Evolutionary conservation across 768 basidiomycete species (phyloP).

Genomic region (Boletellus sp.): DNA sequence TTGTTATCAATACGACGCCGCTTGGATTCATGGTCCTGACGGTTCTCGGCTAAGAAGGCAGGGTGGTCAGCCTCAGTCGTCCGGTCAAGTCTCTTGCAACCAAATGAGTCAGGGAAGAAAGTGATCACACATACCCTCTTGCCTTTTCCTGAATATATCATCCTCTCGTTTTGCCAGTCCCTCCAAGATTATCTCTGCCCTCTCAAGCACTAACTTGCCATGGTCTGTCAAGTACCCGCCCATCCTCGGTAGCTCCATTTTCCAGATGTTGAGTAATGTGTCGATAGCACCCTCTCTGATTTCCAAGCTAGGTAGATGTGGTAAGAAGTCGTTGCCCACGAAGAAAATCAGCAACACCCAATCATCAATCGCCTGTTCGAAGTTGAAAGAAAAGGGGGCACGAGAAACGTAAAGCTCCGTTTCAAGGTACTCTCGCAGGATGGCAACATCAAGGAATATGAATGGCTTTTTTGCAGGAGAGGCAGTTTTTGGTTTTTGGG

Average conservation of each 20-base stretch:
- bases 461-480: conserved; percentile 81
- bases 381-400: conserved; percentile 78
- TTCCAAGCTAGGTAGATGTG: conserved; percentile 96
- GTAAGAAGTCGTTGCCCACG: conserved; percentile 97
- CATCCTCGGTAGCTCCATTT: conserved; percentile 88
- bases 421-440: conserved; percentile 96
- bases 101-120: conserved; percentile 6
- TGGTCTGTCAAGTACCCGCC: conserved; percentile 96
- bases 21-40: conserved; percentile 89
- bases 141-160: conserved; percentile 88
- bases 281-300: conserved; percentile 99
- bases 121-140: conserved; percentile 69
- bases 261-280: conserved; percentile 94
- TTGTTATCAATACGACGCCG: conserved; percentile 64
- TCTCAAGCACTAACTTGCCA: conserved; percentile 77
- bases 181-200: conserved; percentile 93
- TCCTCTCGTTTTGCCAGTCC: conserved; percentile 93
- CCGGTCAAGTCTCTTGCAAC: conserved; percentile 3
- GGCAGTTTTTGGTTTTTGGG: conserved; percentile 39
- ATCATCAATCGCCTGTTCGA: conserved; percentile 98
- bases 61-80: conserved; percentile 12
- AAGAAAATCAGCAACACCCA: conserved; percentile 99
- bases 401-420: conserved; percentile 86
- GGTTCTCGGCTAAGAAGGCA: conserved; percentile 70
- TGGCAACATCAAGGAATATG: conserved; percentile 97